Conservation (phyloP, 73 alveolate genomes). For the Paramecium tetraurelia region DNA sequence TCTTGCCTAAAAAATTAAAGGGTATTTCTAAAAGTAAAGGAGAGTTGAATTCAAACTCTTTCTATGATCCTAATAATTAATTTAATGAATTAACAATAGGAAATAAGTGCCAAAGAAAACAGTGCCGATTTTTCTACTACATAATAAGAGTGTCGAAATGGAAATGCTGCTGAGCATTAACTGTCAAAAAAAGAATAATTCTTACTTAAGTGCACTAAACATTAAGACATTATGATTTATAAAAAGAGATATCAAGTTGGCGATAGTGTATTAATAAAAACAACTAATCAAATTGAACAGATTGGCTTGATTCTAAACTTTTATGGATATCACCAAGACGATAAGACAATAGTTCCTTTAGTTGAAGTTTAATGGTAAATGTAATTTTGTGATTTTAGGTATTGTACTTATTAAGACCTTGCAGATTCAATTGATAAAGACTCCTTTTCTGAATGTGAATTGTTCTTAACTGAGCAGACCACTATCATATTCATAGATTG, state of each 20-base stretch:
- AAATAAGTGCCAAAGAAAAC: constrained; percentile 14
- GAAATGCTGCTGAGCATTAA: background rate
- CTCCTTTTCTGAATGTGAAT: constrained; percentile 8
- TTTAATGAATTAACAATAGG: constrained; percentile 14
- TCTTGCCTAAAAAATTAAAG: background rate
- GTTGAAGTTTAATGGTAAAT: constrained; percentile 27
- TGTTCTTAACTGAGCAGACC: background rate
- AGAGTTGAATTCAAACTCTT: background rate
- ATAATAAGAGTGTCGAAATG: background rate
- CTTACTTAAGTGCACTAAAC: background rate
- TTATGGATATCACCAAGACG: background rate
- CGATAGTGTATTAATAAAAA: background rate
- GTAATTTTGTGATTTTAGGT: background rate
- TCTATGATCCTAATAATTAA: background rate
- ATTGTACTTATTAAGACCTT: constrained; percentile 7
- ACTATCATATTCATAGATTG: background rate
- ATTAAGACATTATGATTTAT: background rate
- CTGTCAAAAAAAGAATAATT: background rate
- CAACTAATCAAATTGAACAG: constrained; percentile 11
- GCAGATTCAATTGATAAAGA: background rate
- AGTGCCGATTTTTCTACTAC: constrained; percentile 11
- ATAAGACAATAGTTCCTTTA: constrained; percentile 18
- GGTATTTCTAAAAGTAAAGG: background rate
- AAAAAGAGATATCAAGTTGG: constrained; percentile 4
- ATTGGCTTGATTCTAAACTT: background rate